Evolutionary conservation across 2,329 filamentous ascomycete genomes (phyloP).

Genomic region (Pestalotiopsis sp.): DNA sequence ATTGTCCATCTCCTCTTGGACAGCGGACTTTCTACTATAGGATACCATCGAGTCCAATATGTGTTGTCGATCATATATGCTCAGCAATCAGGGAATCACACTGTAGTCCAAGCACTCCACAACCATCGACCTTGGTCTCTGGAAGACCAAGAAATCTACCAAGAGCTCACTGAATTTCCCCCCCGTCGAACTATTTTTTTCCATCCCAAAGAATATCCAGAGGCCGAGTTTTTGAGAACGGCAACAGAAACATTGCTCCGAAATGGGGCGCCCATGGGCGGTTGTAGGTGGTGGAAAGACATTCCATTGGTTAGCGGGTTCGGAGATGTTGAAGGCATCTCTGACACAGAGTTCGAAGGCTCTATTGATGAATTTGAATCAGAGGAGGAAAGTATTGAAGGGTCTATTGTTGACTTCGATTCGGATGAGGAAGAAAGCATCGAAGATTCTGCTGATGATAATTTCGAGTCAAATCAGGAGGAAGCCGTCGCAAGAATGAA

Average conservation of each 20-base stretch:
- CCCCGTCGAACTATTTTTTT: too few relatives aligned
- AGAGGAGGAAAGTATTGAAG: too few relatives aligned
- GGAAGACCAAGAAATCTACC: not conserved
- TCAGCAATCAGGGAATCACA: not conserved
- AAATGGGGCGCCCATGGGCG: too few relatives aligned
- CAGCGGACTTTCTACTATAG: not conserved
- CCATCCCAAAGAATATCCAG: not conserved
- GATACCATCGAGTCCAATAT: not conserved
- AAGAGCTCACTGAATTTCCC: not conserved
- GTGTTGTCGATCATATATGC: not conserved
- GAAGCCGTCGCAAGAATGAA: too few relatives aligned
- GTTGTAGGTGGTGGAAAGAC: not conserved
- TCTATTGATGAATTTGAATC: not conserved
- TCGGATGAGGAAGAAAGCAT: too few relatives aligned
- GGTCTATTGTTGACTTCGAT: too few relatives aligned
- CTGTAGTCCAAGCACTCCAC: not conserved
- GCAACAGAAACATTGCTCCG: not conserved
- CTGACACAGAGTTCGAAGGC: not conserved
- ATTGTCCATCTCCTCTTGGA: not conserved
- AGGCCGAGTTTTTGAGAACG: not conserved
- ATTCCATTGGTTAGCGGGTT: not conserved
- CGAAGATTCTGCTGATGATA: too few relatives aligned
- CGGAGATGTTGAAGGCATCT: rapidly evolving
- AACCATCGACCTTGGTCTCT: not conserved
- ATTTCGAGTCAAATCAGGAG: too few relatives aligned